These are phyloP conservation scores for Chlorophyllum brunneum DNA, from an alignment of 768 basidiomycete genomes.

Conservation along the genomic window DNA sequence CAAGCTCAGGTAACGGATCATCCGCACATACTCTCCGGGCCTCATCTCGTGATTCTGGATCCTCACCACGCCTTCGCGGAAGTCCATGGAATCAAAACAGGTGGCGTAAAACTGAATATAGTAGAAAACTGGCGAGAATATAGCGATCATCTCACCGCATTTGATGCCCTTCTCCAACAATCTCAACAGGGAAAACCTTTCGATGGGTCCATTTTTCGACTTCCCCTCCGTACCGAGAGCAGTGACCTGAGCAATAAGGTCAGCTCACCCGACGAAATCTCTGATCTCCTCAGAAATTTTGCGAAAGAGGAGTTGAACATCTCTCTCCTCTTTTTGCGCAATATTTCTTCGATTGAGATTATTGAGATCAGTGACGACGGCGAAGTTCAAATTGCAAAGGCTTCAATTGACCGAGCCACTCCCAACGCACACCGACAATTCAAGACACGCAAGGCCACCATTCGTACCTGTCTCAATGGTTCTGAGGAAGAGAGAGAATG, in stretches of 20 bases:
- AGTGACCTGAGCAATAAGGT: constrained; percentile 33
- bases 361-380: constrained; percentile 30
- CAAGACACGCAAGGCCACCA: constrained; percentile 13
- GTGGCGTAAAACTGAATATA: constrained; percentile 29
- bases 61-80: constrained; percentile 29
- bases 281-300: constrained; percentile 36
- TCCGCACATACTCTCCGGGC: constrained; percentile 44
- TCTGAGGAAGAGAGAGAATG: constrained; percentile 23
- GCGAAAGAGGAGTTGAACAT: constrained; percentile 35
- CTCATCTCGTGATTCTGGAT: constrained; percentile 38
- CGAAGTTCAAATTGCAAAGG: neutral
- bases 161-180: constrained; percentile 22
- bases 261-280: constrained; percentile 29
- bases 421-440: constrained; percentile 13
- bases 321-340: constrained; percentile 39
- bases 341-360: constrained; percentile 36
- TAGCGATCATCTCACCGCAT: constrained; percentile 28
- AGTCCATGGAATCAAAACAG: no score
- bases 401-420: constrained; percentile 1
- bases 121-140: constrained; percentile 17
- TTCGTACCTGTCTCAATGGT: constrained; percentile 1
- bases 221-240: constrained; percentile 35
- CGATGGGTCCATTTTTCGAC: constrained; percentile 40
- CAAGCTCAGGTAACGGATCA: constrained; percentile 40
- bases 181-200: constrained; percentile 20